Percentiles rank a stretch among this genome's conserved stretches.
Conservation (phyloP, 148 eudicot species). For the Linanthus parryae region DNA sequence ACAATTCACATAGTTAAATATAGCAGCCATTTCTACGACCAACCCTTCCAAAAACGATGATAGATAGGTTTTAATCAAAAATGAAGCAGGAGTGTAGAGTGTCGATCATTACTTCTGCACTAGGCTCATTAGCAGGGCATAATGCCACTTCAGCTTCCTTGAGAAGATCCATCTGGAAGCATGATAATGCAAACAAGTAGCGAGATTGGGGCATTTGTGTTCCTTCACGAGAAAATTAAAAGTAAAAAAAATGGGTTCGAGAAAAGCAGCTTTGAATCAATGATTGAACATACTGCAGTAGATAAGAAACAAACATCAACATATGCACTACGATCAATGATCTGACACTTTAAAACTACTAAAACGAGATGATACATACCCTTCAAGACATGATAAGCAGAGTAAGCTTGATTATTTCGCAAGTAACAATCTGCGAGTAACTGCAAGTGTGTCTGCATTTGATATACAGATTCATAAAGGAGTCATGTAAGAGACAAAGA, state of each 20-base stretch:
- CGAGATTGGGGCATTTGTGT: constrained; percentile 85
- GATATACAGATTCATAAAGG: not conserved
- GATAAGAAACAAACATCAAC: not conserved
- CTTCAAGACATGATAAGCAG: constrained; percentile 77
- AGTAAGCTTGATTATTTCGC: constrained; percentile 81
- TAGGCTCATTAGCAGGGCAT: constrained; percentile 64
- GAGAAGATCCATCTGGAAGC: constrained; percentile 94
- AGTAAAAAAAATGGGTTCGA: constrained; percentile 7
- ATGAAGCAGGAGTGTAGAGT: not conserved
- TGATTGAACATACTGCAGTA: not conserved
- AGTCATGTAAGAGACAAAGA: not conserved
- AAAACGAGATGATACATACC: constrained; percentile 35
- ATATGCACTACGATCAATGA: constrained; percentile 1
- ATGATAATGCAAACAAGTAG: constrained; percentile 90
- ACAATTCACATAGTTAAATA: not conserved
- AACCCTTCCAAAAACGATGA: not conserved
- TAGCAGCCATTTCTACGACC: constrained; percentile 3
- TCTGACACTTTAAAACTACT: not conserved
- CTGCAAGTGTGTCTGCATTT: constrained; percentile 73
- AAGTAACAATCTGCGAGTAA: constrained; percentile 81
- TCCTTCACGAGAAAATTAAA: constrained; percentile 42
- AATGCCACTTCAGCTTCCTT: constrained; percentile 85
- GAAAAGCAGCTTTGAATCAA: not conserved
- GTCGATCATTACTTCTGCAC: constrained; percentile 53
- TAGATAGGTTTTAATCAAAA: not conserved